Evolutionary conservation across 2,329 filamentous ascomycete species (phyloP).

Genomic region (Ceratocystis cacaofunesta): DNA sequence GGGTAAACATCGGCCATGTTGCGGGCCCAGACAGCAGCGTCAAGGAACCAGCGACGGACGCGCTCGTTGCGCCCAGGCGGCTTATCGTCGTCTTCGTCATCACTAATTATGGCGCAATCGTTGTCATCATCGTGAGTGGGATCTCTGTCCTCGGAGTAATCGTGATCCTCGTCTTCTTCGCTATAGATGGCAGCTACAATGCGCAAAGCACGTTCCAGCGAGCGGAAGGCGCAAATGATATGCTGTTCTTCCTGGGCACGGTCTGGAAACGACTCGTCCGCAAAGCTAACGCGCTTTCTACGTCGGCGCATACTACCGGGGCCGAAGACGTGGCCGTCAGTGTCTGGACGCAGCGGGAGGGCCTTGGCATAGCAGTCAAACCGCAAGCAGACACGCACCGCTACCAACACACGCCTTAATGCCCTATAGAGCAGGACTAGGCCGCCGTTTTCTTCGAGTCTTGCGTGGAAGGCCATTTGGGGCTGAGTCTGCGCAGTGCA

Average conservation of each 20-base stretch:
- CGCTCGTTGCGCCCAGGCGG: slow-evolving; percentile 8
- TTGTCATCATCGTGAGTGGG: background rate
- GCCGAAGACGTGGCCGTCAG: slow-evolving; percentile 7
- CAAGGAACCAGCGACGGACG: slow-evolving; percentile 13
- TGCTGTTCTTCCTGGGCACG: slow-evolving; percentile 14
- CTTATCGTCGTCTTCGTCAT: slow-evolving; percentile 11
- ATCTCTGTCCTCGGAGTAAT: background rate
- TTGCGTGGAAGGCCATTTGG: slow-evolving; percentile 14
- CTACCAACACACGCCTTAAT: slow-evolving; percentile 10
- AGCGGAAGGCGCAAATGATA: slow-evolving; percentile 14
- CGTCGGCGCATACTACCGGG: slow-evolving; percentile 16
- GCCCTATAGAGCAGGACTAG: slow-evolving; percentile 13
- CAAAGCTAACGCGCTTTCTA: slow-evolving; percentile 16
- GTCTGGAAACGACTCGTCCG: slow-evolving; percentile 13
- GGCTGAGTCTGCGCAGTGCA: slow-evolving; percentile 14
- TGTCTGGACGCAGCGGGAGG: slow-evolving; percentile 15
- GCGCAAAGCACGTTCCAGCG: slow-evolving; percentile 11
- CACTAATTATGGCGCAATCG: slow-evolving; percentile 9
- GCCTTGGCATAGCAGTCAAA: slow-evolving; percentile 17
- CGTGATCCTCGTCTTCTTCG: slow-evolving; percentile 8
- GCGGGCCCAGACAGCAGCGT: slow-evolving; percentile 13
- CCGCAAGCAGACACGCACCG: slow-evolving; percentile 10
- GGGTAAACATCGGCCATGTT: slow-evolving; percentile 16
- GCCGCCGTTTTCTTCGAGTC: slow-evolving; percentile 14
- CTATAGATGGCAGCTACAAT: slow-evolving; percentile 15